phyloP scores from a whole-genome alignment of 495 filamentous ascomycete genomes.

The Penicillium herquei region DNA sequence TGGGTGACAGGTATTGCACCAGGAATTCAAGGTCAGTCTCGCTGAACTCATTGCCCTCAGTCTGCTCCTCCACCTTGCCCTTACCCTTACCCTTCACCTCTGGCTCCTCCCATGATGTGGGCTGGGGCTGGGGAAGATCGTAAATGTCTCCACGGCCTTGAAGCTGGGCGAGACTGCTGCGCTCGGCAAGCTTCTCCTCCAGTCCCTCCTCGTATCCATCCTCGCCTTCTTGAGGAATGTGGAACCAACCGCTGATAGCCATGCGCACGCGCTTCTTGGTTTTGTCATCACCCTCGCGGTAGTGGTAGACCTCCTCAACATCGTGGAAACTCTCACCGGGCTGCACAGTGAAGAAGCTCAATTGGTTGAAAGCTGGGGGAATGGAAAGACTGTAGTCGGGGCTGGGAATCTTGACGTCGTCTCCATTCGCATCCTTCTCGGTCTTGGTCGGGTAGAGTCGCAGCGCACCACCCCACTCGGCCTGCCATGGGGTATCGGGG shows the following conservation, averaged over 20 bases:
- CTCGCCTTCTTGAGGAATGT: conserved; percentile 94
- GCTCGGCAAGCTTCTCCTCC: conserved; percentile 83
- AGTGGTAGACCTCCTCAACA: conserved; percentile 93
- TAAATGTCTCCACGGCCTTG: conserved; percentile 87
- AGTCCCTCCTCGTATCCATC: conserved; percentile 86
- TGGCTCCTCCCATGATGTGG: conserved; percentile 40
- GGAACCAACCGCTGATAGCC: conserved; percentile 99
- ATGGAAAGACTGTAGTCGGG: conserved; percentile 75
- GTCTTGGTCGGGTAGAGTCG: conserved; percentile 80
- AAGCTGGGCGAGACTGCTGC: conserved; percentile 85
- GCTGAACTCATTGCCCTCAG: conserved; percentile 56
- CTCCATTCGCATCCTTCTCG: conserved; percentile 60
- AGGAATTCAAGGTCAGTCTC: conserved; percentile 81
- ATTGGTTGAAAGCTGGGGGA: conserved; percentile 93
- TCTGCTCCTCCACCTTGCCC: conserved; percentile 41
- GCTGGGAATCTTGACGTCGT: conserved; percentile 69
- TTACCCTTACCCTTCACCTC: conserved; percentile 41
- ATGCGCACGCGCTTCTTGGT: conserved; percentile 76
- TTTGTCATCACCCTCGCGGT: conserved; percentile 59
- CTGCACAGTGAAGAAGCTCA: conserved; percentile 97
- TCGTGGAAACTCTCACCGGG: conserved; percentile 97
- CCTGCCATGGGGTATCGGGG: conserved; percentile 86
- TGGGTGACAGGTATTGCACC: conserved; percentile 81
- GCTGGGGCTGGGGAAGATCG: conserved; percentile 71
- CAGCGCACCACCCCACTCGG: conserved; percentile 91